A percentile compares a stretch with the other conserved stretches of the same genome.
Evolutionary conservation across 1,284 basidiomycete genomes (phyloP).

Genomic region (Melampsora americana): DNA sequence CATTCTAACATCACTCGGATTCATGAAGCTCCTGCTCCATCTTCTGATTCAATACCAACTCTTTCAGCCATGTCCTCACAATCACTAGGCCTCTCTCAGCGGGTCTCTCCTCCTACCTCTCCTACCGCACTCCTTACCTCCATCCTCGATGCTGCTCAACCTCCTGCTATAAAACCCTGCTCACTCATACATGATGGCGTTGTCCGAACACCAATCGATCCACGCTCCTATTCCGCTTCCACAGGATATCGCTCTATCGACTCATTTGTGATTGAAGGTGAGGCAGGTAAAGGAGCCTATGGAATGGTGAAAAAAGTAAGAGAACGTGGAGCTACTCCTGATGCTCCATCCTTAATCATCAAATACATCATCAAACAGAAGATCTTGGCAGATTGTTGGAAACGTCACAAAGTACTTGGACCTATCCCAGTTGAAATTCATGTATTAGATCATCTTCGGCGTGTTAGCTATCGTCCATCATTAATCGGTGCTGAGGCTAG

Average conservation of each 20-base stretch:
- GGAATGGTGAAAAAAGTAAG: slow-evolving; percentile 87
- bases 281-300: slow-evolving; percentile 94
- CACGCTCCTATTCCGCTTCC: slow-evolving; percentile 36
- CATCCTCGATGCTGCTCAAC: slow-evolving; percentile 14
- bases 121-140: slow-evolving; percentile 30
- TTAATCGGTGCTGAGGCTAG: slow-evolving; percentile 60
- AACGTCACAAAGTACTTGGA: slow-evolving; percentile 86
- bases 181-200: slow-evolving; percentile 30
- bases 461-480: slow-evolving; percentile 64
- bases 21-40: not conserved
- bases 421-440: slow-evolving; percentile 99
- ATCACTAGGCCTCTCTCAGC: not conserved
- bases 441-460: slow-evolving; percentile 77
- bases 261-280: slow-evolving; percentile 72
- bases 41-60: slow-evolving; percentile 7
- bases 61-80: slow-evolving; percentile 9
- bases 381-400: slow-evolving; percentile 98
- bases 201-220: slow-evolving; percentile 39
- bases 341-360: slow-evolving; percentile 63
- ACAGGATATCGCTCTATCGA: slow-evolving; percentile 65
- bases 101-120: not conserved
- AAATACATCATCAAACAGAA: slow-evolving; percentile 98
- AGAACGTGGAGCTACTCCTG: slow-evolving; percentile 68
- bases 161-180: slow-evolving; percentile 9
- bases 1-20: slow-evolving; percentile 9